Conservation (phyloP, 306 rosid species). For the Neltuma alba region DNA sequence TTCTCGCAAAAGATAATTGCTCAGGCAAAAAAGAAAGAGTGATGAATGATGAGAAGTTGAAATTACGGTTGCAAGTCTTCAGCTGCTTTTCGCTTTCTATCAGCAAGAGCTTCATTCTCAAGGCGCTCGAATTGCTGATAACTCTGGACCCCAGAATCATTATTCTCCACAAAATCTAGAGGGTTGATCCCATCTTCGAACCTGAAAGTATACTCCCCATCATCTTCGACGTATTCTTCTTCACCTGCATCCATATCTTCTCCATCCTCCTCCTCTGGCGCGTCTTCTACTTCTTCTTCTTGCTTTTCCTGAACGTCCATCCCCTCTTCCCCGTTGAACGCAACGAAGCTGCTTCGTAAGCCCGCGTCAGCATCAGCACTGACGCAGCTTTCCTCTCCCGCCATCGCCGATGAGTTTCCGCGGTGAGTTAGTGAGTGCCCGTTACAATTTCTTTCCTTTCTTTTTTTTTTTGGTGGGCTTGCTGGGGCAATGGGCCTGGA, state of each 20-base stretch:
- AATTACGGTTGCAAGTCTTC: slow-evolving; percentile 41
- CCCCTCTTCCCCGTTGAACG: not conserved
- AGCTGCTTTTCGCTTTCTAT: slow-evolving; percentile 64
- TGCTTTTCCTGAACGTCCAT: not conserved
- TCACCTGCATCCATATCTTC: slow-evolving; percentile 46
- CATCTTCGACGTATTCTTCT: slow-evolving; percentile 49
- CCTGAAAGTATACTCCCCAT: slow-evolving; percentile 57
- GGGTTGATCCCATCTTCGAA: slow-evolving; percentile 68
- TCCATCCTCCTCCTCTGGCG: slow-evolving; percentile 3
- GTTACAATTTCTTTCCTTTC: not conserved
- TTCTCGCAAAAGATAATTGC: not conserved
- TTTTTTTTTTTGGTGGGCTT: too few relatives aligned
- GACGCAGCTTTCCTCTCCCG: slow-evolving; percentile 1
- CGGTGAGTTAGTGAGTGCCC: not conserved
- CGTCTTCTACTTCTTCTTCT: slow-evolving; percentile 9
- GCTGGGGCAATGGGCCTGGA: not conserved
- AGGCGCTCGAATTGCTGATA: slow-evolving; percentile 66
- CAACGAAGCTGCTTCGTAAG: not conserved
- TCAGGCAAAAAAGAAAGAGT: not conserved
- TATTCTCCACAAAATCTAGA: slow-evolving; percentile 60
- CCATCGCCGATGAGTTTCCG: not conserved
- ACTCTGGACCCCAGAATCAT: slow-evolving; percentile 50
- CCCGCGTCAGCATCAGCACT: slow-evolving; percentile 3
- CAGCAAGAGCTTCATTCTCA: slow-evolving; percentile 73
- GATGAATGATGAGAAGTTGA: not conserved